A percentile compares a stretch with the other conserved stretches of the same genome.
Conservation (phyloP, 2,329 filamentous ascomycete species). For the Dothistroma pini region DNA sequence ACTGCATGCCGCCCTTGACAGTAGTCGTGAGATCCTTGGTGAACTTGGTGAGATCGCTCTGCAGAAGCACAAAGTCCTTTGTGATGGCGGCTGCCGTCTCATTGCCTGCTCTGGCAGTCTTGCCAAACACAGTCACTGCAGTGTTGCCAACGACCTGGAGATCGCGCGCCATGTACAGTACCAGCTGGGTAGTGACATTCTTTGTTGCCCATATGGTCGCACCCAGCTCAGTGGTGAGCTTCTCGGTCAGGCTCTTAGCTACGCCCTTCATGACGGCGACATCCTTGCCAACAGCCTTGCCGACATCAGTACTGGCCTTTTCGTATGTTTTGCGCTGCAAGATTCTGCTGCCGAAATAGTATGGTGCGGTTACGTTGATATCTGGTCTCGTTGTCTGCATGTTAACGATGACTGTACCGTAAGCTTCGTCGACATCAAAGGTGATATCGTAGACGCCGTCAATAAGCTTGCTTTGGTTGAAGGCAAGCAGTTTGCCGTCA, state of each 20-base stretch:
- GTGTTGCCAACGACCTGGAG: conserved; percentile 26
- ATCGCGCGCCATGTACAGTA: conserved; percentile 24
- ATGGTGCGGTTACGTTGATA: conserved; percentile 20
- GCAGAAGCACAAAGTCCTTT: conserved; percentile 19
- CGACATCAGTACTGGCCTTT: conserved; percentile 27
- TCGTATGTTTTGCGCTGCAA: conserved; percentile 27
- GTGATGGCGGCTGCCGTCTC: conserved; percentile 13
- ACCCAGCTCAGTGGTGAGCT: conserved; percentile 22
- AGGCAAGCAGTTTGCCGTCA: conserved; percentile 13
- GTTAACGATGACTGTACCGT: conserved; percentile 25
- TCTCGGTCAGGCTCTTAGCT: conserved; percentile 21
- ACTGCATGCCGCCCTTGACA: conserved; percentile 16
- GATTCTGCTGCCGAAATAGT: conserved; percentile 28
- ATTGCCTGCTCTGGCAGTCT: conserved; percentile 16
- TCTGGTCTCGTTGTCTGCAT: conserved; percentile 23
- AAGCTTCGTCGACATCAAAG: conserved; percentile 26
- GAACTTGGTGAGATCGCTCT: conserved; percentile 19
- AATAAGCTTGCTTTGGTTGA: conserved; percentile 29
- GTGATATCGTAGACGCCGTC: conserved; percentile 29
- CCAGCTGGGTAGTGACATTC: conserved; percentile 29
- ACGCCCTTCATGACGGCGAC: conserved; percentile 24
- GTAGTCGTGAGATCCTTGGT: conserved; percentile 16
- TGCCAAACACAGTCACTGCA: conserved; percentile 19
- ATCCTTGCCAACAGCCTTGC: conserved; percentile 29
- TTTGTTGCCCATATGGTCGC: conserved; percentile 28